Conservation (phyloP, 305 asterid species). For the Fraxinus latifolia region DNA sequence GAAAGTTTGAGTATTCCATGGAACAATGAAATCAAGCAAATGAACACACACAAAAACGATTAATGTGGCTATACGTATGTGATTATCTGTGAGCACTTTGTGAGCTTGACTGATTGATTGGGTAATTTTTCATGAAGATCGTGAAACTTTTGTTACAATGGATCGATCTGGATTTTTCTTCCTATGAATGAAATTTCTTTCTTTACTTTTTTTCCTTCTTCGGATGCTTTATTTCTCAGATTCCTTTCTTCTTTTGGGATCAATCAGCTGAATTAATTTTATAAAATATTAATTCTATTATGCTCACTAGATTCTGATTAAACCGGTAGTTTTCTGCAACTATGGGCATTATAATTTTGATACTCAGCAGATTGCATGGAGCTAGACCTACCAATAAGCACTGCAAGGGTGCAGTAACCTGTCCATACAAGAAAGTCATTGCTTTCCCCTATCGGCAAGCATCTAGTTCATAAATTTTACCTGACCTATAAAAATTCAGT, state of each 20-base stretch:
- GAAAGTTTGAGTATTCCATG: background rate
- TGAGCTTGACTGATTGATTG: background rate
- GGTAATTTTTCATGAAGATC: background rate
- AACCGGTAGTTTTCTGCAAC: background rate
- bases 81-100: background rate
- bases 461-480: background rate
- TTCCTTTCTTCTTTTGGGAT: background rate
- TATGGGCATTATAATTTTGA: background rate
- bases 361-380: background rate
- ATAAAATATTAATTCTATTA: background rate
- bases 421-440: constrained; percentile 2
- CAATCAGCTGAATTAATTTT: background rate
- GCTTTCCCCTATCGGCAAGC: background rate
- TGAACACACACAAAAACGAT: background rate
- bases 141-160: background rate
- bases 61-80: background rate
- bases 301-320: constrained; percentile 1
- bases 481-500: background rate
- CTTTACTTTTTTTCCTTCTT: background rate
- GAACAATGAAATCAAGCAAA: background rate
- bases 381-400: background rate
- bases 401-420: background rate
- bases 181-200: background rate
- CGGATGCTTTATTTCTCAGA: background rate
- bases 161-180: background rate